phyloP scores from a whole-genome alignment of 257 asterid genomes.

The Mentha longifolia region DNA sequence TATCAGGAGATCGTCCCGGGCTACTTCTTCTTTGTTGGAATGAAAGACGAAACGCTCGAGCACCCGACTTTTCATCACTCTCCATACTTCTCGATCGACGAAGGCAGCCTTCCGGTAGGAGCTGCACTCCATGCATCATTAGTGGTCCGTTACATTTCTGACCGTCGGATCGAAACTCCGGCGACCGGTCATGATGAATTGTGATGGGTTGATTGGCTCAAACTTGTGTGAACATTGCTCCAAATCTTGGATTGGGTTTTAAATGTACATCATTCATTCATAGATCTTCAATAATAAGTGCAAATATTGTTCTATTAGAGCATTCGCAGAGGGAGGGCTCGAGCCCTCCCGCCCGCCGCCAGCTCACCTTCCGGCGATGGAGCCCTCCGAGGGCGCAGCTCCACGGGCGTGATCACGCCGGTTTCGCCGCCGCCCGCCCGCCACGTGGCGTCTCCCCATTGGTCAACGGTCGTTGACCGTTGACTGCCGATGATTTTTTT shows the following conservation, averaged over 20 bases:
- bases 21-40: constrained; percentile 72
- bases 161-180: constrained; percentile 36
- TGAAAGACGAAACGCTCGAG: constrained; percentile 54
- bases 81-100: constrained; percentile 65
- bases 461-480: too few species aligned
- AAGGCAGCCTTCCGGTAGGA: constrained; percentile 79
- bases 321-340: too few species aligned
- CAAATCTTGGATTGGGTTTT: constrained; percentile 4
- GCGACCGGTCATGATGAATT: constrained; percentile 56
- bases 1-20: constrained; percentile 81
- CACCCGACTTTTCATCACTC: constrained; percentile 60
- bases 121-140: constrained; percentile 96
- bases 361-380: too few species aligned
- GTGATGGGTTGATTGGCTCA: constrained; percentile 32
- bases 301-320: neutral
- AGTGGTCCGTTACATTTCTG: constrained; percentile 63
- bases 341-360: too few species aligned
- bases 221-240: neutral
- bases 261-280: neutral
- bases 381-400: too few species aligned
- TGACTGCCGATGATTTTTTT: too few species aligned
- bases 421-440: too few species aligned
- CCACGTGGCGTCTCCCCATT: too few species aligned
- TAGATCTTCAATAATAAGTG: neutral
- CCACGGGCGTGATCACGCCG: too few species aligned